Evolutionary conservation across 495 filamentous ascomycete genomes (phyloP).

Genomic region (Annulohypoxylon bovei): DNA sequence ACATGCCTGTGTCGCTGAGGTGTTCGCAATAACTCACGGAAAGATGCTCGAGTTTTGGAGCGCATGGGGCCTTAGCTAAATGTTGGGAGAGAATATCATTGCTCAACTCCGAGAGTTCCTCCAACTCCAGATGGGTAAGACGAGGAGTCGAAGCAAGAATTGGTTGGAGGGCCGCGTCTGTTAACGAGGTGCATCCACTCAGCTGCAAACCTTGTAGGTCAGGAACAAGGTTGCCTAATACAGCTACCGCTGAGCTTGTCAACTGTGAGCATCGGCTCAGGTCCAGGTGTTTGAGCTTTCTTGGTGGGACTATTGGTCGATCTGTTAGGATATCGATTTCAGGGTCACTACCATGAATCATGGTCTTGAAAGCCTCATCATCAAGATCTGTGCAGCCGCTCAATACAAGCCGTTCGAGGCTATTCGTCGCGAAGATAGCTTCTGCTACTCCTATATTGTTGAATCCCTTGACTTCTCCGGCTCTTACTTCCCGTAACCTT

Average conservation of each 20-base stretch:
- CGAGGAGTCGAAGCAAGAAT: constrained; percentile 78
- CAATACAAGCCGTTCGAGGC: constrained; percentile 79
- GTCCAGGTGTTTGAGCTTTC: constrained; percentile 85
- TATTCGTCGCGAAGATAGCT: constrained; percentile 81
- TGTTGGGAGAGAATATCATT: constrained; percentile 74
- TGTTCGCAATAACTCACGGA: constrained; percentile 90
- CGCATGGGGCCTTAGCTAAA: constrained; percentile 79
- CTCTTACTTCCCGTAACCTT: constrained; percentile 80
- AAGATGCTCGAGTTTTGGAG: constrained; percentile 75
- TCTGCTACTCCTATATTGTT: constrained; percentile 73
- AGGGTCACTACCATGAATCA: constrained; percentile 77
- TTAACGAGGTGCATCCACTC: constrained; percentile 73
- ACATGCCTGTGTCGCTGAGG: constrained; percentile 84
- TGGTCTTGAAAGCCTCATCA: constrained; percentile 73
- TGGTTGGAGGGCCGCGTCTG: constrained; percentile 75
- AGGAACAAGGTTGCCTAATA: constrained; percentile 78
- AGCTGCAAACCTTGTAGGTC: constrained; percentile 83
- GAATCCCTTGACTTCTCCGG: constrained; percentile 84
- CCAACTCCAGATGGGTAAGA: constrained; percentile 88
- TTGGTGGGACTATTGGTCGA: constrained; percentile 77
- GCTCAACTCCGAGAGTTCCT: constrained; percentile 82
- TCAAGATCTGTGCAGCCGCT: constrained; percentile 78
- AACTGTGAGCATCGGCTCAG: constrained; percentile 79
- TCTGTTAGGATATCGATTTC: constrained; percentile 82
- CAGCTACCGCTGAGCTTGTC: constrained; percentile 73